Evolutionary conservation across 225 moss, liverwort and hornwort genomes (phyloP).

Genomic region (Sphagnum tenellum): DNA sequence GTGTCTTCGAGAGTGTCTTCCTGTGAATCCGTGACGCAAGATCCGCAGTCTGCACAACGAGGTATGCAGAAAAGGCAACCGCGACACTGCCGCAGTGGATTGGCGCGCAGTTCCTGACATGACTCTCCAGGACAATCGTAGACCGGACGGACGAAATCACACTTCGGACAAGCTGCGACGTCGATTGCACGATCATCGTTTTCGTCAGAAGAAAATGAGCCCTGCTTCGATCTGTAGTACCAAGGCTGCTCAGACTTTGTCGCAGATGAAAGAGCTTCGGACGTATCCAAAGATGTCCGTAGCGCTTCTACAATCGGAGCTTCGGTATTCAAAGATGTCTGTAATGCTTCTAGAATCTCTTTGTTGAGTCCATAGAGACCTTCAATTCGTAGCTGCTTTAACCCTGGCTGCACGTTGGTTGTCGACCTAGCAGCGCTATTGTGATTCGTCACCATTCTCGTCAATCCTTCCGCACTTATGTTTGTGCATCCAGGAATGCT

Average conservation of each 20-base stretch:
- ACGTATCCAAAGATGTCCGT: conserved; percentile 15
- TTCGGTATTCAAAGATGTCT: conserved; percentile 16
- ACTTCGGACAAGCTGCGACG: conserved; percentile 57
- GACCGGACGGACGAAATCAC: conserved; percentile 28
- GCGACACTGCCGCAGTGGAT: conserved; percentile 30
- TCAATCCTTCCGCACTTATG: conserved; percentile 27
- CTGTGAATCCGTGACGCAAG: conserved; percentile 20
- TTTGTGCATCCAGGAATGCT: conserved; percentile 51
- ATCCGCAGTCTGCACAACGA: conserved; percentile 79
- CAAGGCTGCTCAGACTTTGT: conserved; percentile 7
- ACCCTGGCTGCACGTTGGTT: conserved; percentile 13
- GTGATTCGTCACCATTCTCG: conserved; percentile 44
- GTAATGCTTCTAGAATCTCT: conserved; percentile 34
- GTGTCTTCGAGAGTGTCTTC: conserved; percentile 27
- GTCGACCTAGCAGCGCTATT: conserved; percentile 14
- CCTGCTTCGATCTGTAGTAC: conserved; percentile 28
- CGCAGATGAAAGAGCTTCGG: background rate
- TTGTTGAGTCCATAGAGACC: conserved; percentile 53
- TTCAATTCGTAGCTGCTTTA: conserved; percentile 51
- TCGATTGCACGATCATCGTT: conserved; percentile 27
- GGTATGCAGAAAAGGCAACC: conserved; percentile 59
- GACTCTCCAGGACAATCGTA: conserved; percentile 52
- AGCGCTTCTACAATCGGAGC: conserved; percentile 24
- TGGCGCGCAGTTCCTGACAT: conserved; percentile 7
- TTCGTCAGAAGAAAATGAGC: conserved; percentile 8